Conservation (phyloP, 2,329 filamentous ascomycete species). For the Fusarium xyrophilum region DNA sequence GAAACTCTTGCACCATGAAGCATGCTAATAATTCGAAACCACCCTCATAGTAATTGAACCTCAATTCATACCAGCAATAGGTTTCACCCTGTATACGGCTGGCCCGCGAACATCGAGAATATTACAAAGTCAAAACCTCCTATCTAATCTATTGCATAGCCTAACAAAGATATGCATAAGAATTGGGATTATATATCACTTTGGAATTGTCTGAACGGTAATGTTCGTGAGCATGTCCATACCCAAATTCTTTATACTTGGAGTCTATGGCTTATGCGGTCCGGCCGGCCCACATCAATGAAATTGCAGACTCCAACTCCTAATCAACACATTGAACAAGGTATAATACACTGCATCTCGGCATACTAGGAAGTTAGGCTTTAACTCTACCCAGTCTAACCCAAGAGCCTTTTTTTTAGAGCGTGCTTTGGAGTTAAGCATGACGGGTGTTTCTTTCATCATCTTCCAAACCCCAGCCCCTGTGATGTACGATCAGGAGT, state of each 20-base stretch:
- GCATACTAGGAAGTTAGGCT: neutral
- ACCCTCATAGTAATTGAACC: neutral
- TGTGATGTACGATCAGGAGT: slow-evolving; percentile 8
- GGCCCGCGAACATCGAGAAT: neutral
- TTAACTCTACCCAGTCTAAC: neutral
- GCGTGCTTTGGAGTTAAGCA: neutral
- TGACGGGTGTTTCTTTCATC: neutral
- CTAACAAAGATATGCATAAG: neutral
- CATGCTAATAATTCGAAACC: neutral
- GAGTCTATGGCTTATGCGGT: neutral
- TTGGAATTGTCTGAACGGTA: neutral
- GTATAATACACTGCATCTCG: neutral
- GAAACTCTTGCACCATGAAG: neutral
- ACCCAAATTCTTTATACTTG: neutral
- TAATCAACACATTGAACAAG: neutral
- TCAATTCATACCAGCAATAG: neutral
- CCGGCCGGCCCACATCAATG: neutral
- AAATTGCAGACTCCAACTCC: neutral
- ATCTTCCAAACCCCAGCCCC: neutral
- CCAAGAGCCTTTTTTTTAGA: neutral
- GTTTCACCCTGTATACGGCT: neutral
- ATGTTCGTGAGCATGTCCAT: neutral
- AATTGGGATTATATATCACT: neutral
- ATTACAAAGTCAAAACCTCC: neutral
- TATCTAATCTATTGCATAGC: neutral